Base-by-base conservation (phyloP, 2,329 filamentous ascomycete genomes). In the Cyphellophora attinorum region DNA sequence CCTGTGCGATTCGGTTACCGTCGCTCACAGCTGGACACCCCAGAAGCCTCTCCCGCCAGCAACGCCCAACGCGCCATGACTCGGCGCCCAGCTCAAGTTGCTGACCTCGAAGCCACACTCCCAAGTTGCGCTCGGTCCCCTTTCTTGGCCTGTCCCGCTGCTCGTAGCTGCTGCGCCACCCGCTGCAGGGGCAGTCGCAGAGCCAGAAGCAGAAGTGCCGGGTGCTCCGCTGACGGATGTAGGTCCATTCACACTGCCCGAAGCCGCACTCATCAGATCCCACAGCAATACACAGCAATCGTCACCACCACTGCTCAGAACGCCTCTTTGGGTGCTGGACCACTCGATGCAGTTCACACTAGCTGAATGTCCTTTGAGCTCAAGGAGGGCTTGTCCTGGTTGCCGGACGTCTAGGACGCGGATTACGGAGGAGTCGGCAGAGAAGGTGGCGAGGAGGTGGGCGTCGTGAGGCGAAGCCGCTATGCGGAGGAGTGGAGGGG, bases 371-470 rank as follows among this genome's bases (percentile, higher is more conserved):
- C 91, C 91, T 31, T 84, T 84, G 23, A 98, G 76, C 57, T 98
- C 91, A 16, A 98, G 74, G 4, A 98, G 72, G 2, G 91, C 91
- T 59, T 95, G 91, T 5, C 91, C 91, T 0, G 91, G 91, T 60
- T 98, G 91, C 31, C 91, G 81, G 3, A 96, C 89, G 52, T 98
- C 91, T 18, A 98, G 76, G 35, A 98, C 93, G 31, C 91, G 85
- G 54, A 98, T 88, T 19, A 93, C 67, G 50, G 81, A 88, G 3
- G 85, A 93, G 55, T 96, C 91, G 53, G 86, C 81, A 12, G 91
- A 89, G 57, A 98, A 96, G 0, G 91, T 98, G n/a, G 89, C 89
- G 21, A 98, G 75, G 19, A 98, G 76, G 56, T 98, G 88, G 5
- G 85, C 82, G 58, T 98, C 91, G 52, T 96, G 89, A 2, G 91